Conservation (phyloP, 805 yeast species). For the Pichia membranifaciens region DNA sequence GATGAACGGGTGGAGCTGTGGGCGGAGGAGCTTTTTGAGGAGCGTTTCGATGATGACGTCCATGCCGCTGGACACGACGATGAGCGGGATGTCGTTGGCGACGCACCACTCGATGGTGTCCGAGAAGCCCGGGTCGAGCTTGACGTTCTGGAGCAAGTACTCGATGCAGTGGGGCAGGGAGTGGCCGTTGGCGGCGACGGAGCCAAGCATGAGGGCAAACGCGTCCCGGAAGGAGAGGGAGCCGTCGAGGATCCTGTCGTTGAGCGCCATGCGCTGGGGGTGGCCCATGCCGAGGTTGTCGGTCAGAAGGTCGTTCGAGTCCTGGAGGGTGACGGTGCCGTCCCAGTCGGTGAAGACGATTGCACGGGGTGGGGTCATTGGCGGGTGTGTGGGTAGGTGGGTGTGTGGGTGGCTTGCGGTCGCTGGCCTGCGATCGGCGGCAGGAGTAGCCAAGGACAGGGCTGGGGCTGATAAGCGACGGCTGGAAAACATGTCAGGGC, state of each 20-base stretch:
- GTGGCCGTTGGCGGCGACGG: constrained; percentile 47
- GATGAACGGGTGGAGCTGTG: constrained; percentile 33
- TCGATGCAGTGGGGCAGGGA: constrained; percentile 74
- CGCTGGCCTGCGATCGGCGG: too few species aligned
- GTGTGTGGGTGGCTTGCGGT: neutral
- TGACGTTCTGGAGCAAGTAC: constrained; percentile 53
- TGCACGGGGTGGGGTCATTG: constrained; percentile 33
- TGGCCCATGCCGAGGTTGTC: constrained; percentile 85
- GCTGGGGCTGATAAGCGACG: too few species aligned
- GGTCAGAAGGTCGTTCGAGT: constrained; percentile 87
- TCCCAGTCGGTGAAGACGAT: constrained; percentile 97
- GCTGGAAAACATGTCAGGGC: too few species aligned
- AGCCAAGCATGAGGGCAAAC: constrained; percentile 76
- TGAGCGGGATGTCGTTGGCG: constrained; percentile 66
- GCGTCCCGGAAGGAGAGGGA: constrained; percentile 72
- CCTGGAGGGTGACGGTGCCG: constrained; percentile 94
- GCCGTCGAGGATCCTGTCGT: constrained; percentile 67
- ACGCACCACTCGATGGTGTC: constrained; percentile 76
- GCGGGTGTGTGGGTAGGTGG: neutral
- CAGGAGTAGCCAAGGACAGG: too few species aligned
- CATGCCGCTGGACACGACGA: constrained; percentile 93
- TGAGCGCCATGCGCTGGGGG: constrained; percentile 57
- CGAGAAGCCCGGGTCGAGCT: constrained; percentile 87
- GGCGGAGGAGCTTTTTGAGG: constrained; percentile 47
- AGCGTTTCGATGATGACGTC: constrained; percentile 80